Base-by-base conservation (phyloP, 2,329 filamentous ascomycete genomes). In the Rutstroemia sydowiana region DNA sequence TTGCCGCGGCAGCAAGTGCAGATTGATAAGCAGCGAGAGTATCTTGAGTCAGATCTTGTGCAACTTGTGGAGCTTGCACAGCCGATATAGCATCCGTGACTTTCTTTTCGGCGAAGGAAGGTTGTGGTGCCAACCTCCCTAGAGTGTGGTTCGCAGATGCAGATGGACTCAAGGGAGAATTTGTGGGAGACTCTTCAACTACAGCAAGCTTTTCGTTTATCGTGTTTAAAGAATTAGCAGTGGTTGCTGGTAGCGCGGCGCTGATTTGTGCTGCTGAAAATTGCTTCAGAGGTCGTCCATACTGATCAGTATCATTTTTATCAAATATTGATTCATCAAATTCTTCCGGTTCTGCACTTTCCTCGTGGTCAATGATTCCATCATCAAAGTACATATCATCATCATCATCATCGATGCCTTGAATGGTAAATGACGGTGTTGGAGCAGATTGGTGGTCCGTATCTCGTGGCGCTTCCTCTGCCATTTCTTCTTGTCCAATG, bases 1-100 rank as follows among this genome's bases (percentile, higher is more conserved):
- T 84, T 9, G 89, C 86, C 6, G 90, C 92, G 43, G 87, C 84
- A 1, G 88, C 89, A 4, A 97, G 75, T 1, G 90, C 89, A 48
- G 85, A 85, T 64, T 95, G 90, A 62, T 96, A 92, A 1, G 81
- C 85, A 39, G 82, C 81, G 18, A 87, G 71, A 52, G 77, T 82
- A 32, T 76, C 73, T 61, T 79, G 74, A 21, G 76, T 77, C 34
- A 77, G 63, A 34, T 71, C 66, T 28, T 62, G 61, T 21, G 66
- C 57, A n/a, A 32, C 36, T 26, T 40, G 23, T 21, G 39, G 52
- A 30, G 21, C 21, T 14, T 16, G 18, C 3, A 21, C 20, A 13
- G 21, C 37, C n/a, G 37, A 23, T 13, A 31, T 14, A 20, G 23
- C 21, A 23, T 16, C 44, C 5, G 34, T 51, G 21, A 49, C 45